Conservation (phyloP, 306 rosid genomes). For the Cyamopsis tetragonoloba region DNA sequence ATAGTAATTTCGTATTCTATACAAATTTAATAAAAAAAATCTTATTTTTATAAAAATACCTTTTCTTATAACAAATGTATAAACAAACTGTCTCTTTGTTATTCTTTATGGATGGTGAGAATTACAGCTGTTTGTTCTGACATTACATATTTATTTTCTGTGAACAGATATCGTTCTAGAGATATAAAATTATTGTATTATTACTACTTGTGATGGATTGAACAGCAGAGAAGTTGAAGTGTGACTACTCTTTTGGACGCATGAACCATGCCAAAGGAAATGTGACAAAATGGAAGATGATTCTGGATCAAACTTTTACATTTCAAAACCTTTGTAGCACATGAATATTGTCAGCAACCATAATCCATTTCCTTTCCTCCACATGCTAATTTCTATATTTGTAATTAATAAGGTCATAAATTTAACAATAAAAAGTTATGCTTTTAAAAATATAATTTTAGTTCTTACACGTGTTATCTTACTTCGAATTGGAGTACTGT, state of each 20-base stretch:
- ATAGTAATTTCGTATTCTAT: too few relatives aligned
- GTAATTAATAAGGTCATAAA: background rate
- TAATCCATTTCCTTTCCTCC: background rate
- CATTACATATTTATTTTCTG: background rate
- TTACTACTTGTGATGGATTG: background rate
- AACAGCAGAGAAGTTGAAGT: background rate
- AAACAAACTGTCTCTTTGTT: too few relatives aligned
- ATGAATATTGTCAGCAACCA: constrained; percentile 12
- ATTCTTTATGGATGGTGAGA: background rate
- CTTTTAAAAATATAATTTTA: too few relatives aligned
- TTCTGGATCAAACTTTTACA: background rate
- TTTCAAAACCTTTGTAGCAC: background rate
- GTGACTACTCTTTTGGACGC: constrained; percentile 5
- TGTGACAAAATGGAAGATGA: constrained; percentile 21
- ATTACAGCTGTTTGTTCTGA: background rate
- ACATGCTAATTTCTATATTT: background rate
- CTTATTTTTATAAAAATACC: too few relatives aligned
- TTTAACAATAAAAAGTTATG: background rate
- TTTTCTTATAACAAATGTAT: too few relatives aligned
- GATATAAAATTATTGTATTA: too few relatives aligned
- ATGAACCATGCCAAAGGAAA: constrained; percentile 25
- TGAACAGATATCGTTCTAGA: constrained; percentile 77
- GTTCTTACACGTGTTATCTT: too few relatives aligned
- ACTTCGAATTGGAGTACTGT: too few relatives aligned
- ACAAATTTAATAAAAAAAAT: too few relatives aligned